These are phyloP conservation scores for Colletotrichum sp. DNA, from an alignment of 2,329 filamentous ascomycete genomes.

Conservation along the genomic window DNA sequence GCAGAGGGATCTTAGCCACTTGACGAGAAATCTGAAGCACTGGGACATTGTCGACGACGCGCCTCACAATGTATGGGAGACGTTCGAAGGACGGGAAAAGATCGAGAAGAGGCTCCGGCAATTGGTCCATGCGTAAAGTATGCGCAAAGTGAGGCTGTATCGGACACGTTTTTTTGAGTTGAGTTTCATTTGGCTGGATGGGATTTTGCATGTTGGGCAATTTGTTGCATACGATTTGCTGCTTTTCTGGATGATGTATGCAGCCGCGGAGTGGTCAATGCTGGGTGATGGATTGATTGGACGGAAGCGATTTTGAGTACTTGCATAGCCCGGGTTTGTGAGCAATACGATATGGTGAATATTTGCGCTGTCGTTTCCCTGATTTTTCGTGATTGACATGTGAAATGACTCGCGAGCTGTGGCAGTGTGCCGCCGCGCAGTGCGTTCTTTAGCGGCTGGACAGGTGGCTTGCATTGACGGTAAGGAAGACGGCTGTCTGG, in stretches of 20 bases:
- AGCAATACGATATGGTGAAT: background rate
- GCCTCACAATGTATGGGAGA: conserved; percentile 86
- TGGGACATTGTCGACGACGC: conserved; percentile 91
- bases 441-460: background rate
- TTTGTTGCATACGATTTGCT: background rate
- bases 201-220: background rate
- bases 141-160: background rate
- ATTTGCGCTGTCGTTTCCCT: background rate
- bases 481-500: background rate
- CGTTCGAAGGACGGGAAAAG: conserved; percentile 70
- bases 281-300: background rate
- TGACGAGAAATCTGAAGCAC: conserved; percentile 78
- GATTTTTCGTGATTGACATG: background rate
- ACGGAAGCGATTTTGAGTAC: background rate
- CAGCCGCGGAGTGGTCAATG: background rate
- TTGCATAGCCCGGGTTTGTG: background rate
- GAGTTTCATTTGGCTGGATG: background rate
- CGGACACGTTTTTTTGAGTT: background rate
- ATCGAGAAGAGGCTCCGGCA: conserved; percentile 82
- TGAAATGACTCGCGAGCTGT: background rate
- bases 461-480: background rate
- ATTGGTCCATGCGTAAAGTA: conserved; percentile 53
- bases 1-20: conserved; percentile 81
- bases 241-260: background rate
- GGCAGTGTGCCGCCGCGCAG: background rate